phyloP scores from a whole-genome alignment of 768 basidiomycete genomes.

The Termitomyces heimii region DNA sequence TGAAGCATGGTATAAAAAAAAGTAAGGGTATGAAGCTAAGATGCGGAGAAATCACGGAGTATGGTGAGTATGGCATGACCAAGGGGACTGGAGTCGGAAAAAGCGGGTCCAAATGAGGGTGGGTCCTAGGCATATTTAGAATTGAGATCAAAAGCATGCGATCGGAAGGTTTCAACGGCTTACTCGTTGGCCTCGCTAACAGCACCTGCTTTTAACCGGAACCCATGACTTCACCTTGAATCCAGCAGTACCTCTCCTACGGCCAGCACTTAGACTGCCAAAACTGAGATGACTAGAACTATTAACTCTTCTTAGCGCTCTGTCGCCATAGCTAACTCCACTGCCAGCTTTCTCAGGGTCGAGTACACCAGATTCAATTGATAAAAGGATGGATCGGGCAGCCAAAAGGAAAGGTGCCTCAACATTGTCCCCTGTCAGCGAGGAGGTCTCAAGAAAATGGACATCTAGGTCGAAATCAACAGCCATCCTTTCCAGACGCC shows the following conservation, averaged over 20 bases:
- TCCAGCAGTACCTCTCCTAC: conserved; percentile 54
- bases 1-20: conserved; percentile 31
- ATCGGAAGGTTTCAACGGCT: background rate
- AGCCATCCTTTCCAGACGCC: background rate
- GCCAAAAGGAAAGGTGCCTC: conserved; percentile 89
- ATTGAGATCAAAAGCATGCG: background rate
- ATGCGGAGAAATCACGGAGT: conserved; percentile 2
- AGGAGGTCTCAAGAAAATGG: conserved; percentile 92
- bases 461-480: conserved; percentile 49
- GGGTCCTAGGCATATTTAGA: background rate
- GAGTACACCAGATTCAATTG: conserved; percentile 85
- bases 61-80: background rate
- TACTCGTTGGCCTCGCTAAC: conserved; percentile 31
- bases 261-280: conserved; percentile 69
- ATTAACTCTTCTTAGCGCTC: conserved; percentile 85
- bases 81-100: conserved; percentile 1
- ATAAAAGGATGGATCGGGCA: conserved; percentile 81
- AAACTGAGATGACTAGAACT: conserved; percentile 88
- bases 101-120: background rate
- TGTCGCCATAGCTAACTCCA: conserved; percentile 95
- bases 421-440: conserved; percentile 87
- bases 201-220: conserved; percentile 56
- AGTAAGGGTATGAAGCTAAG: conserved; percentile 28
- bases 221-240: conserved; percentile 58
- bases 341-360: conserved; percentile 94